Conservation (phyloP, 371 early-diverging fungal species). For the Paraphysoderma sedebokerense region DNA sequence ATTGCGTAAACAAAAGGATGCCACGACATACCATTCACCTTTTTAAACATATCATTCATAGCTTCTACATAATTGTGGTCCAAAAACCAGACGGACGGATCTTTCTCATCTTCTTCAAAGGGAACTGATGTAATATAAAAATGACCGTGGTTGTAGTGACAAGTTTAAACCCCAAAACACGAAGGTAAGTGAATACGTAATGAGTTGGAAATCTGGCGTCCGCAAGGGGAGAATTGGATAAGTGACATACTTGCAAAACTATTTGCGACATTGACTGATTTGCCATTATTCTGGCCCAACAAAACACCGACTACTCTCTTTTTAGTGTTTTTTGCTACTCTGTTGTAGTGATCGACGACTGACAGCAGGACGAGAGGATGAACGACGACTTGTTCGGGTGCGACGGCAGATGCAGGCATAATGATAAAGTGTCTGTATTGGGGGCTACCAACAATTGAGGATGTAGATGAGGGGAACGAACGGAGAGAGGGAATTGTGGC, state of each 20-base stretch:
- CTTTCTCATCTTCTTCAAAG: constrained; percentile 98
- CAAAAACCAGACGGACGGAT: constrained; percentile 94
- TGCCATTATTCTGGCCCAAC: constrained; percentile 84
- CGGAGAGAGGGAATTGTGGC: no score
- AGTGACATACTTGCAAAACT: constrained; percentile 79
- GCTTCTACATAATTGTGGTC: constrained; percentile 98
- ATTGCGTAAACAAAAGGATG: background rate
- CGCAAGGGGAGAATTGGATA: background rate
- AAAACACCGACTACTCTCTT: constrained; percentile 98
- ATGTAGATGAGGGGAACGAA: no score
- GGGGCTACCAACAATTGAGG: no score
- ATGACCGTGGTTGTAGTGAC: background rate
- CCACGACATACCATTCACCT: constrained; percentile 75
- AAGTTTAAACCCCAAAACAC: background rate
- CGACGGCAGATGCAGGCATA: background rate
- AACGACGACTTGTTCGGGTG: constrained; percentile 49
- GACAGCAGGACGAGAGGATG: constrained; percentile 98
- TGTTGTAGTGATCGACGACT: constrained; percentile 98
- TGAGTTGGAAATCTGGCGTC: background rate
- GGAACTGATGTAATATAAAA: constrained; percentile 49
- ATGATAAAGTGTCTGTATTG: background rate
- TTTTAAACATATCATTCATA: constrained; percentile 99
- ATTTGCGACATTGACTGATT: constrained; percentile 91
- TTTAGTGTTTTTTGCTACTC: constrained; percentile 85
- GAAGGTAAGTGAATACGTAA: background rate